These are phyloP conservation scores for Metarhizium sp. DNA, from an alignment of 2,329 filamentous ascomycete species.

Conservation along the genomic window DNA sequence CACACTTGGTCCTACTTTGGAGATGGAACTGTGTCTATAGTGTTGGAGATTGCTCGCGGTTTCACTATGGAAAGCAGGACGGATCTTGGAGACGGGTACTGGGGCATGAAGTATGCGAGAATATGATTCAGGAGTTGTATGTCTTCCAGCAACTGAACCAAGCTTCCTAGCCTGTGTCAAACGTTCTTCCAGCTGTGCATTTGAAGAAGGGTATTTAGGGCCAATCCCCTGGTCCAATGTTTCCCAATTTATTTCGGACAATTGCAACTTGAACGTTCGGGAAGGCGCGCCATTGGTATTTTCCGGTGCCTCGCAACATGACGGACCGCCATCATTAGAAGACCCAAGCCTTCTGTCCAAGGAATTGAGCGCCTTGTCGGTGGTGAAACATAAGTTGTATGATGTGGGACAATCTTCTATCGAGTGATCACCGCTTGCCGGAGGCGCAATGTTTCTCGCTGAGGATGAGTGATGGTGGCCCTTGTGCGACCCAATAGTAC, in stretches of 20 bases:
- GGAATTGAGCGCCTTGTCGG: neutral
- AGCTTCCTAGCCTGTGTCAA: neutral
- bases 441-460: neutral
- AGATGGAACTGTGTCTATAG: conserved; percentile 3
- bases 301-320: neutral
- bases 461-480: neutral
- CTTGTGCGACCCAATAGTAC: neutral
- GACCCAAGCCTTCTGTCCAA: neutral
- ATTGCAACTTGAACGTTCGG: neutral
- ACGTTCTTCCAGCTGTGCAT: neutral
- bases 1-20: conserved; percentile 5
- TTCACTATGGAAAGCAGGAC: conserved; percentile 6
- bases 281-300: too few relatives aligned
- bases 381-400: neutral
- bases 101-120: conserved; percentile 8
- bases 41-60: neutral
- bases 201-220: neutral
- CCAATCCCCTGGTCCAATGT: neutral
- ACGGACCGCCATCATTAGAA: neutral
- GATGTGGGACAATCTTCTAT: neutral
- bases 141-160: neutral
- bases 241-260: neutral
- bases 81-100: conserved; percentile 11
- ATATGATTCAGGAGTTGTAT: neutral
- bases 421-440: neutral